A percentile compares a stretch with the other conserved stretches of the same genome.
These are phyloP conservation scores for Rhodotorula graminis DNA, from an alignment of 768 basidiomycete genomes.

Conservation along the genomic window DNA sequence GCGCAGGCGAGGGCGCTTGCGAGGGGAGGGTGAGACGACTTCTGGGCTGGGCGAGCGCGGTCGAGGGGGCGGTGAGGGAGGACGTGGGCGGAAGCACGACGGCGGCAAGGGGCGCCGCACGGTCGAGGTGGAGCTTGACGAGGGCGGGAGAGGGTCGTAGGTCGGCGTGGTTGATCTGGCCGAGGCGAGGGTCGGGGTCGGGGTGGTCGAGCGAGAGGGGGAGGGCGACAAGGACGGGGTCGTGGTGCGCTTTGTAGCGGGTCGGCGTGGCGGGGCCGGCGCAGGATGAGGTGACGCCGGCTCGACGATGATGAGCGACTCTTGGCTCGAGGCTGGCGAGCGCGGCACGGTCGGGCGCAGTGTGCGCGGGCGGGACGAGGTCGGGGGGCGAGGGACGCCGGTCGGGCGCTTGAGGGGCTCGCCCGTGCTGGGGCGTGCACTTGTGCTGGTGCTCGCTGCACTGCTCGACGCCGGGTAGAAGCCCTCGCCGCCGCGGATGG, in stretches of 20 bases:
- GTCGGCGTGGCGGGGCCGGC: background rate
- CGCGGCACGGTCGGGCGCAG: background rate
- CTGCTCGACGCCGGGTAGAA: background rate
- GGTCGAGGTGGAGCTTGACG: background rate
- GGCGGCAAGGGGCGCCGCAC: background rate
- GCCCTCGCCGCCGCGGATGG: background rate
- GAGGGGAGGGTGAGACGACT: background rate
- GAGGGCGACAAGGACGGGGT: slow-evolving; percentile 1
- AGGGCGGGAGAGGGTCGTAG: background rate
- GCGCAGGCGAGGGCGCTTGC: background rate
- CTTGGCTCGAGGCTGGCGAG: background rate
- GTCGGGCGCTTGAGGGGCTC: background rate
- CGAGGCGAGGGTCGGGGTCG: background rate
- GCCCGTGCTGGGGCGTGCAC: background rate
- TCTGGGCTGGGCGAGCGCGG: background rate
- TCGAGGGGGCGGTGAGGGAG: background rate
- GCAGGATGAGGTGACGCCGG: background rate
- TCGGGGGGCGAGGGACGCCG: slow-evolving; percentile 12
- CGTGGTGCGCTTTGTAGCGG: background rate
- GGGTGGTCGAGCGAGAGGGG: background rate
- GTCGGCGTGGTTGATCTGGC: too few species aligned
- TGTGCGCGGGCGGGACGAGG: background rate
- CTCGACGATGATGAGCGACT: background rate
- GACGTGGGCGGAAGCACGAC: background rate
- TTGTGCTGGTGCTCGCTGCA: too few species aligned